Evolutionary conservation across 2,329 filamentous ascomycete species (phyloP).

Genomic region (Phyllosticta paracitricarpa): DNA sequence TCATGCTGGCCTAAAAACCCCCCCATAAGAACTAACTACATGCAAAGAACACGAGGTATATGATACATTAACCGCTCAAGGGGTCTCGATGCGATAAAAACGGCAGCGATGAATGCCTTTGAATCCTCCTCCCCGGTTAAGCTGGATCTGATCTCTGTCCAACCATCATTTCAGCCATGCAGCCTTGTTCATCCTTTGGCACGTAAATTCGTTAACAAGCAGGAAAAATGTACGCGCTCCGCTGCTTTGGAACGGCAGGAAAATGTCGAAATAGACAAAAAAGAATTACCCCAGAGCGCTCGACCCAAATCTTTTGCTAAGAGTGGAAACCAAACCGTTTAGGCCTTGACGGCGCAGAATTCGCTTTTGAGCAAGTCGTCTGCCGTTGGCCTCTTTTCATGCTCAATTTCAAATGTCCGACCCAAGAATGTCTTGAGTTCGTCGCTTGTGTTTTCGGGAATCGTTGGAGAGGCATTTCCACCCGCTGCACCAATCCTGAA

Average conservation of each 20-base stretch:
- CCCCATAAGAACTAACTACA: neutral
- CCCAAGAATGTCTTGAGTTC: constrained; percentile 77
- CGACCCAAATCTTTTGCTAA: neutral
- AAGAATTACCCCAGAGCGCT: neutral
- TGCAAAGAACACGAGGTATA: neutral
- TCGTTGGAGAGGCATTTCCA: constrained; percentile 73
- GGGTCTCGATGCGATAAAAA: neutral
- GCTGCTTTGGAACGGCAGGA: neutral
- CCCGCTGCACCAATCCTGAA: constrained; percentile 81
- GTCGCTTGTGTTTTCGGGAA: constrained; percentile 75
- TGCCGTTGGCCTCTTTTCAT: constrained; percentile 82
- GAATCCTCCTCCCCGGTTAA: neutral
- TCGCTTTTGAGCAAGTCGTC: constrained; percentile 79
- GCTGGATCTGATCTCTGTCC: neutral
- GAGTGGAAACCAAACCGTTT: constrained; percentile 5
- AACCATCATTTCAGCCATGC: neutral
- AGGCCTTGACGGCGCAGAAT: constrained; percentile 68
- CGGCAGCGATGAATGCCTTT: neutral
- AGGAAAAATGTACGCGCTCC: neutral
- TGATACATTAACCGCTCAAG: neutral
- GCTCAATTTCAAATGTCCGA: constrained; percentile 91
- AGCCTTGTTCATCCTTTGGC: neutral
- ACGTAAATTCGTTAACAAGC: neutral
- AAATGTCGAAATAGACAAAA: neutral
- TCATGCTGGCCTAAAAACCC: neutral